These are phyloP conservation scores for Lomentospora prolificans DNA, from an alignment of 2,329 filamentous ascomycete genomes.

Conservation along the genomic window DNA sequence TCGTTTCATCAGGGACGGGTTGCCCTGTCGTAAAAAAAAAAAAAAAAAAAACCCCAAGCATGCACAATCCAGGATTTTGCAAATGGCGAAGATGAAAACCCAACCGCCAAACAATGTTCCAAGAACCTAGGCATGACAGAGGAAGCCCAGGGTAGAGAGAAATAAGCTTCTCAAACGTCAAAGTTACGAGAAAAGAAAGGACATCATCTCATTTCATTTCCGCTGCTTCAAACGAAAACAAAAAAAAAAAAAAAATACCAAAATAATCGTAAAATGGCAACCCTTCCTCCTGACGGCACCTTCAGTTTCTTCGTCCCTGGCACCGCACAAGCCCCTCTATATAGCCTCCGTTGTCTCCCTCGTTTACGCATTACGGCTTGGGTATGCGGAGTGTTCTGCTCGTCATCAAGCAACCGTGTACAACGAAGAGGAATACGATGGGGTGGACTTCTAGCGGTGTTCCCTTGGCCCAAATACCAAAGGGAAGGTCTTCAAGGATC, in stretches of 20 bases:
- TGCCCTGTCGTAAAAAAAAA: too few species aligned
- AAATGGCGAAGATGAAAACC: too few species aligned
- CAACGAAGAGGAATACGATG: conserved; percentile 65
- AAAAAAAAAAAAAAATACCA: background rate
- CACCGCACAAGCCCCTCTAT: too few species aligned
- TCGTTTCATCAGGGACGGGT: background rate
- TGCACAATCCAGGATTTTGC: conserved; percentile 5
- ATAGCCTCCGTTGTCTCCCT: too few species aligned
- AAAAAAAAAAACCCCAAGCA: background rate
- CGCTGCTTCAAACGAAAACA: conserved; percentile 11
- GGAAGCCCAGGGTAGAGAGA: conserved; percentile 15
- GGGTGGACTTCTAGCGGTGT: conserved; percentile 76
- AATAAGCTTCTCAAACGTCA: too few species aligned
- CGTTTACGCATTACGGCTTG: conserved; percentile 60
- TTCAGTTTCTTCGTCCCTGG: too few species aligned
- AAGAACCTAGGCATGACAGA: too few species aligned
- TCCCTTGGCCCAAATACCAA: conserved; percentile 59
- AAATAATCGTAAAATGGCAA: too few species aligned
- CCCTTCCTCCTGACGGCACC: too few species aligned
- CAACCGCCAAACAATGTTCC: too few species aligned
- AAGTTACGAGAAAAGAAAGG: conserved; percentile 14
- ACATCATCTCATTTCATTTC: conserved; percentile 15
- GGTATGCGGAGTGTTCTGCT: conserved; percentile 92
- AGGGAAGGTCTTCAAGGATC: conserved; percentile 68
- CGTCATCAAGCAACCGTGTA: conserved; percentile 91